Evolutionary conservation across 208 protist genomes (phyloP), one percentile per base, ranked within the genome.

Genomic region (Acanthamoeba culbertsoni): DNA sequence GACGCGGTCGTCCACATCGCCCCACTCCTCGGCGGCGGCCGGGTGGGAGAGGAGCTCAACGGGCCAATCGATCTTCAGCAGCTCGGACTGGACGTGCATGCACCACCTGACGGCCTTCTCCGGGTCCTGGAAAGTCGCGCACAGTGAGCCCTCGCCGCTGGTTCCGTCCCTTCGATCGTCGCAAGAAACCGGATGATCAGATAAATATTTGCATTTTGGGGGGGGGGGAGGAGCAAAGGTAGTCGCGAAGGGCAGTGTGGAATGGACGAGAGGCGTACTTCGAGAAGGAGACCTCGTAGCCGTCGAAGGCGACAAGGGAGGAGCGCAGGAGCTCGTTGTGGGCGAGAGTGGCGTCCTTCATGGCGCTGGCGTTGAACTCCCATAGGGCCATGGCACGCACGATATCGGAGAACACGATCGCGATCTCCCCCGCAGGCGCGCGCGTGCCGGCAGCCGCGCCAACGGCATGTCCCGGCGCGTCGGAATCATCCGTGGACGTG

Each of bases 391-490:
- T 28, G 0, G 88, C 88, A 5, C 35, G 14, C 16, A 63, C 46
- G 1, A 92, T 79, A 62, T 92, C 88, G 10, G 62, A 43, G 65
- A 92, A 92, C 18, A 92, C 63, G 65, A 92, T 92, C 0, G 88
- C 35, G 40, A 84, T 18, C 45, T 84, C 42, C 7, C 73, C 73
- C 8, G 20, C 31, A 6, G 71, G 71, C 37, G 71, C 71, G 5
- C 71, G 71, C 6, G 28, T 26, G 71, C 71, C 71, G 31, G 23
- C 23, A 14, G 51, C 51, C 14, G 51, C n/a, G n/a, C n/a, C n/a
- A n/a, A n/a, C n/a, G n/a, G n/a, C n/a, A n/a, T 31, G 63, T 10
- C 63, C 63, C 35, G 35, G 26, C 63, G 31, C 6, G n/a, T n/a
- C n/a, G n/a, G n/a, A 33, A 7, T 71, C 31, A 10, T 33, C 18